Base-by-base conservation (phyloP, 495 filamentous ascomycete genomes). In the Penicillium paxilli region DNA sequence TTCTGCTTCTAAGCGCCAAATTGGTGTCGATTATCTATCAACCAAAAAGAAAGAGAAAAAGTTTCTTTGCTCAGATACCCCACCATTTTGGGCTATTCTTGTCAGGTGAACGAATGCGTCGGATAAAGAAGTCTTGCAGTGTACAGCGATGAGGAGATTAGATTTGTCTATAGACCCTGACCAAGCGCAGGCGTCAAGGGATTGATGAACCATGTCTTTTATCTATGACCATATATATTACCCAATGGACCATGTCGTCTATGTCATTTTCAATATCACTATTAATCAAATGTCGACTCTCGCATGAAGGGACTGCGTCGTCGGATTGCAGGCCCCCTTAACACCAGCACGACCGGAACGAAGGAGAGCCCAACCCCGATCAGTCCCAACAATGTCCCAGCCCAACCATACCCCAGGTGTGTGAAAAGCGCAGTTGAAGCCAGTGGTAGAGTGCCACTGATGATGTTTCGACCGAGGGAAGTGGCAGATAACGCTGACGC, bases 1-100 rank as follows among this genome's bases (percentile, higher is more conserved):
- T 98, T 98, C 80, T 93, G 91, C 71, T 97, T 98, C 80, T 96
- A 90, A 78, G 59, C 26, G 37, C 37, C 26, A 5, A 19, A 19
- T 44, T 38, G 35, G 19, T n/a, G 17, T 25, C 22, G 19, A 23
- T 26, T 24, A 3, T 25, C 21, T 21, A 30, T n/a, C n/a, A n/a
- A n/a, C n/a, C 32, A 16, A 19, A 23, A 42, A 35, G 21, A 24
- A 28, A 11, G 26, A 28, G 26, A 37, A 17, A 37, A 37, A 16
- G 14, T 32, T 14, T 12, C 3, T 14, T 32, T 10, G 30, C 11
- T 32, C 30, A 32, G n/a, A 14, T n/a, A 32, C 11, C 30, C n/a
- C 30, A 14, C n/a, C 11, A 32, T 32, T 32, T 10, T 12, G 30
- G n/a, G 30, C 30, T 12, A n/a, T n/a, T n/a, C 8, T 12, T 14